Evolutionary conservation across 345 rosid genomes (phyloP).

Genomic region (Lumnitzera littorea): DNA sequence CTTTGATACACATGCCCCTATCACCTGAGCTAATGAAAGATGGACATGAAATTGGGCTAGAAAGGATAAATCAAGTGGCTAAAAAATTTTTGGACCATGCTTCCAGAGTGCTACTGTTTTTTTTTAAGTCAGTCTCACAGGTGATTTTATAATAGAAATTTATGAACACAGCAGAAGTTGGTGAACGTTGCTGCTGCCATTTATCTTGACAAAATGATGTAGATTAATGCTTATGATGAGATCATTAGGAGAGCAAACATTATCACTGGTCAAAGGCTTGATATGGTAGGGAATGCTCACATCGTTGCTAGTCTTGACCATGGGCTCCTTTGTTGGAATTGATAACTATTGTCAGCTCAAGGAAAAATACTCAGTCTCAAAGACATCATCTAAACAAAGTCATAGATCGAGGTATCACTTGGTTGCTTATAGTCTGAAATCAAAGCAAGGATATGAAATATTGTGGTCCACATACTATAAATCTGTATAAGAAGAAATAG

Average conservation of each 20-base stretch:
- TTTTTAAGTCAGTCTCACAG: constrained; percentile 71
- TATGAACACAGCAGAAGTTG: constrained; percentile 35
- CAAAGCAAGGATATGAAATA: too few species aligned
- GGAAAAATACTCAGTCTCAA: too few species aligned
- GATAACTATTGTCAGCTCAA: too few species aligned
- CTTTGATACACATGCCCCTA: constrained; percentile 86
- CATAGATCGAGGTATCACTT: too few species aligned
- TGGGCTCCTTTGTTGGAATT: too few species aligned
- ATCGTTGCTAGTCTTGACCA: too few species aligned
- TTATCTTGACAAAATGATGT: constrained; percentile 80
- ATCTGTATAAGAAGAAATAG: too few species aligned
- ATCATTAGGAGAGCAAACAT: constrained; percentile 74
- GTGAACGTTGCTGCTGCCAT: constrained; percentile 70
- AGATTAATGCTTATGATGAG: constrained; percentile 73
- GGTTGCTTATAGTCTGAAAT: too few species aligned
- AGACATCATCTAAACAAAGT: too few species aligned
- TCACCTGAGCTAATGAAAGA: constrained; percentile 64
- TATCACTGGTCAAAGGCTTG: constrained; percentile 48
- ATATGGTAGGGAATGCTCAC: too few species aligned
- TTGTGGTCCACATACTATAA: too few species aligned
- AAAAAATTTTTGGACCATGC: constrained; percentile 70
- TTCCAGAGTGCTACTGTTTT: constrained; percentile 61
- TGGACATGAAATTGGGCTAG: constrained; percentile 65
- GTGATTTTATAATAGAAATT: constrained; percentile 15
- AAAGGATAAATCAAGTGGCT: constrained; percentile 52